Evolutionary conservation across 441 rosid species (phyloP), one percentile per base, ranked within the genome.

Genomic region (Aleurites moluccanus): DNA sequence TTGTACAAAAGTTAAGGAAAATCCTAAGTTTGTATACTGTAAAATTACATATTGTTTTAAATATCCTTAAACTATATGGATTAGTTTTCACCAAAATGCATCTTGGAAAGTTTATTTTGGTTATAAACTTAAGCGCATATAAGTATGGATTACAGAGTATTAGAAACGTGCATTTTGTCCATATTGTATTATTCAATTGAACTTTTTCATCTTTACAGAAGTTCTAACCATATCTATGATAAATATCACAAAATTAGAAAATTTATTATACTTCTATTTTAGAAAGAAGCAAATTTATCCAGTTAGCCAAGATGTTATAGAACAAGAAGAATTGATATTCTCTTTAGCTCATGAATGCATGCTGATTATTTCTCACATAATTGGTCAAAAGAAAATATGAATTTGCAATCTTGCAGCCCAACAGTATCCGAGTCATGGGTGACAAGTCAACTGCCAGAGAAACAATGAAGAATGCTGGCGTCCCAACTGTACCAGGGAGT

Each of bases 401-500:
- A 70, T 25, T 38, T 61, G 30, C 67, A 44, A 69, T 74, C 55
- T 82, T 83, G 77, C 85, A 94, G 99, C 98, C 99, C 65, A 96
- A 94, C 83, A 94, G 99, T 78, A 94, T 94, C 82, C 91, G 96
- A 70, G 88, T 88, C 47, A 94, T 94, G 99, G 99, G 99, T 73
- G 99, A 94, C 85, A 94, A 94, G 85, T 78, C 99, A 75, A 92
- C 98, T 68, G 99, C 99, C 25, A 85, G 99, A 80, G 99, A 92
- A 70, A 94, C 99, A 35, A 94, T 94, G 99, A 94, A 94, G 86
- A 92, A 87, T 82, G 98, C 98, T 38, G 94, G 97, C 64, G 99
- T 94, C 77, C 99, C 99, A n/a, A 94, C 99, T 47, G 99, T 94
- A 53, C 99, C 99, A 0, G 99, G 99, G 77, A 94, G 99, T 86